Evolutionary conservation across 2,329 filamentous ascomycete genomes (phyloP), one percentile per base, ranked within the genome.

Genomic region (Anthostomella pinea): DNA sequence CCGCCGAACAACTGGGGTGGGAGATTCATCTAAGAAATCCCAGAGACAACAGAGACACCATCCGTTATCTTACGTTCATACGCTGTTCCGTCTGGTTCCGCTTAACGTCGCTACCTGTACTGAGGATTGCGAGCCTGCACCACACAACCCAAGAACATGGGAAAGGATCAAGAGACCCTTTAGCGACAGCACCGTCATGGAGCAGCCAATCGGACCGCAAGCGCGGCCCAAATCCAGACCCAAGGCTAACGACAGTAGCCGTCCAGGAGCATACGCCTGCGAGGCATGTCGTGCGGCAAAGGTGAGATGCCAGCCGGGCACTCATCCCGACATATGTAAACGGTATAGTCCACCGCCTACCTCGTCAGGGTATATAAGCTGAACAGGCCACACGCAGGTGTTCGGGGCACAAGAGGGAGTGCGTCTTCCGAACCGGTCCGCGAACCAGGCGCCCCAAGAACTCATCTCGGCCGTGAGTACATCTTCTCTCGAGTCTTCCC

Each of bases 201-300:
- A 49, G 11, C 39, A 45, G 26, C 32, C 46, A 21, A 39, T 21
- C 17, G 24, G 34, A n/a, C 32, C 36, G 24, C 41, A 36, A 52
- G 50, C 29, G 25, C 41, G 45, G 38, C 15, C 38, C 17, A 33
- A 30, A 33, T 43, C 57, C 14, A 62, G n/a, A n/a, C n/a, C n/a
- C n/a, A n/a, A n/a, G n/a, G n/a, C n/a, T n/a, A n/a, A n/a, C n/a
- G n/a, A n/a, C n/a, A n/a, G n/a, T n/a, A n/a, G n/a, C n/a, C n/a
- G n/a, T n/a, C n/a, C n/a, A n/a, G n/a, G n/a, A n/a, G n/a, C n/a
- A n/a, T 64, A 77, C 60, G 64, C 74, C 14, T 78, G 74, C 38
- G 74, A 78, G 54, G 69, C 72, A 3, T 78, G 75, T 44, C 62
- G 75, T 35, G 63, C 59, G 8, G 70, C 72, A 38, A 79, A 77